Evolutionary conservation across 176 grass and related monocot genomes (phyloP).

Genomic region (Aegilops sharonensis): DNA sequence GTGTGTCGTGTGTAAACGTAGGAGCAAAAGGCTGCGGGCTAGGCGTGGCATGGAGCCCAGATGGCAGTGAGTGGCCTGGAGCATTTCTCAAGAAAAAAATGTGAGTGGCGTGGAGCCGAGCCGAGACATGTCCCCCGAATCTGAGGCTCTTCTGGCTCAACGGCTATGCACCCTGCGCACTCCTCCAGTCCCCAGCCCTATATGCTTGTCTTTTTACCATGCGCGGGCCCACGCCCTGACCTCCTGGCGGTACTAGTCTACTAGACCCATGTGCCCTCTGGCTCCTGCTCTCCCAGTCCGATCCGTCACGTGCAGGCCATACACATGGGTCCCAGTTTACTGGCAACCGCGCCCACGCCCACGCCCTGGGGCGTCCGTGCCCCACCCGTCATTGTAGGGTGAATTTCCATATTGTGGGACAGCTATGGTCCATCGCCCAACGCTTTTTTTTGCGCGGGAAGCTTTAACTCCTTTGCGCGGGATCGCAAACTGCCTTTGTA

Average conservation of each 20-base stretch:
- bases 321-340: not conserved
- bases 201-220: conserved; percentile 8
- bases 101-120: not conserved
- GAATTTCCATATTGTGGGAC: no score
- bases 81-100: no score
- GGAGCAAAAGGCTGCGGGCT: not conserved
- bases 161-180: not conserved
- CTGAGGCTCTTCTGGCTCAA: not conserved
- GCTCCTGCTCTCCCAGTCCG: not conserved
- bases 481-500: no score
- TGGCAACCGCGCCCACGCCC: no score
- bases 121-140: not conserved
- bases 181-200: not conserved
- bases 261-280: conserved; percentile 16
- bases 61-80: not conserved
- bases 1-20: no score
- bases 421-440: no score
- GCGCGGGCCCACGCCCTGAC: not conserved
- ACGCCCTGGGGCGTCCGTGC: no score
- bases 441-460: no score
- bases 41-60: not conserved
- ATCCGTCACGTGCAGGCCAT: not conserved
- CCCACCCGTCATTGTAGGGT: no score
- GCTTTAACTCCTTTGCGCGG: no score
- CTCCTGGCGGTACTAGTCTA: not conserved